Evolutionary conservation across 495 filamentous ascomycete species (phyloP), one percentile per base, ranked within the genome.

Genomic region (Xylaria telfairii): DNA sequence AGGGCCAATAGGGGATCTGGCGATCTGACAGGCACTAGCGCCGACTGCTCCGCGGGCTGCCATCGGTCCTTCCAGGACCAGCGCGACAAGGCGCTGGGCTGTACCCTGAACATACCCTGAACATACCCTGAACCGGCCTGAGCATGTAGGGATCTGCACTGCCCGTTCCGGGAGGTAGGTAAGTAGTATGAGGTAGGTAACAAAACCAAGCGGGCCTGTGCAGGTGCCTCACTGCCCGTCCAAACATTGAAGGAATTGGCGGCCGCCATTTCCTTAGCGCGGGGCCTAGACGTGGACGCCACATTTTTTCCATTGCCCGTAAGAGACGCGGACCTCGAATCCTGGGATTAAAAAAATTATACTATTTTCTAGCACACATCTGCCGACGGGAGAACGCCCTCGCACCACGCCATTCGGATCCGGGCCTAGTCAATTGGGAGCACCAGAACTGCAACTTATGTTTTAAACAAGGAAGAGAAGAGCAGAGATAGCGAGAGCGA

Each of bases 231-330:
- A 39, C 10, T 59, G 21, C 56, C 65, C 32, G 34, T 34, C 34
- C n/a, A 61, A 68, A 8, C n/a, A n/a, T n/a, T n/a, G n/a, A n/a
- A 37, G 44, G 37, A 56, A 70, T 49, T 56, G 61, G 64, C 68
- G 46, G 68, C 60, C 47, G 47, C 68, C 68, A 46, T 70, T 70
- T 59, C 39, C 60, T 70, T 70, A 70, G 68, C 68, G 68, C 68
- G 68, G 68, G 68, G 68, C 68, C 68, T 70, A 39, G 60, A 70
- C 37, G 61, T 53, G 60, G 61, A 70, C 68, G 68, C 68, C 68
- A 70, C 68, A 70, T 65, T 70, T 70, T 70, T 70, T 70, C 28
- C 41, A 17, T 21, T 13, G 24, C 41, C 56, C 51, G 61, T 70
- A 65, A 65, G 61, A 37, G 44, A 65, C 68, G 68, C 60, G 61